Conservation (phyloP, 2,329 filamentous ascomycete species). For the Cadophora malorum region DNA sequence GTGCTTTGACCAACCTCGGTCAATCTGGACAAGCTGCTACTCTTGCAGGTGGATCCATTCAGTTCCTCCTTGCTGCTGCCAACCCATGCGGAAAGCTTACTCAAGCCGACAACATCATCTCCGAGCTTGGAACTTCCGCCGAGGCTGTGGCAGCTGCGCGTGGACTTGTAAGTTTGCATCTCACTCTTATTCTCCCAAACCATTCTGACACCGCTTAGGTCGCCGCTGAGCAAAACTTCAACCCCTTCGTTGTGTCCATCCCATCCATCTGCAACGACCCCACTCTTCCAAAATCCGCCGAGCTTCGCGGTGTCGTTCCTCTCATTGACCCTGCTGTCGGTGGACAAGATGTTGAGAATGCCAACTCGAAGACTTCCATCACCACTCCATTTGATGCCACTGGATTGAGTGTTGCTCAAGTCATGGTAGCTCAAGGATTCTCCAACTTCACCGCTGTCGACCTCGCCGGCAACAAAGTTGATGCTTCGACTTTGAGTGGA, state of each 20-base stretch:
- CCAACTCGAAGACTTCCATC: conserved; percentile 60
- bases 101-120: conserved; percentile 69
- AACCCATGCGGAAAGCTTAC: conserved; percentile 71
- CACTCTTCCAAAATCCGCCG: conserved; percentile 63
- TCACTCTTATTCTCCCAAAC: no score
- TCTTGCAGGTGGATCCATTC: conserved; percentile 66
- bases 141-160: conserved; percentile 66
- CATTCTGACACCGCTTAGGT: conserved; percentile 41
- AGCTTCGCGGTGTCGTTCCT: conserved; percentile 70
- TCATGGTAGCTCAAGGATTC: conserved; percentile 68
- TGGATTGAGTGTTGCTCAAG: conserved; percentile 70
- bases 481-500: conserved; percentile 42
- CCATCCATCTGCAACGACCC: conserved; percentile 70
- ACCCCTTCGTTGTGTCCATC: conserved; percentile 65
- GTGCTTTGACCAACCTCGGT: conserved; percentile 60
- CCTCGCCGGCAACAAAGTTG: conserved; percentile 48
- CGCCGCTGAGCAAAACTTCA: conserved; percentile 75
- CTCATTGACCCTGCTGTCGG: conserved; percentile 69
- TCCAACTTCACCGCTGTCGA: conserved; percentile 60
- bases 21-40: conserved; percentile 66
- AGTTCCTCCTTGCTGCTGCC: conserved; percentile 67
- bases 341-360: conserved; percentile 63
- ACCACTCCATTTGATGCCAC: conserved; percentile 60
- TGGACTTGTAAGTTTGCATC: conserved; percentile 51
- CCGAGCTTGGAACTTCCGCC: conserved; percentile 64